Conservation (phyloP, 441 rosid genomes). For the Arabidopsis hybrid region DNA sequence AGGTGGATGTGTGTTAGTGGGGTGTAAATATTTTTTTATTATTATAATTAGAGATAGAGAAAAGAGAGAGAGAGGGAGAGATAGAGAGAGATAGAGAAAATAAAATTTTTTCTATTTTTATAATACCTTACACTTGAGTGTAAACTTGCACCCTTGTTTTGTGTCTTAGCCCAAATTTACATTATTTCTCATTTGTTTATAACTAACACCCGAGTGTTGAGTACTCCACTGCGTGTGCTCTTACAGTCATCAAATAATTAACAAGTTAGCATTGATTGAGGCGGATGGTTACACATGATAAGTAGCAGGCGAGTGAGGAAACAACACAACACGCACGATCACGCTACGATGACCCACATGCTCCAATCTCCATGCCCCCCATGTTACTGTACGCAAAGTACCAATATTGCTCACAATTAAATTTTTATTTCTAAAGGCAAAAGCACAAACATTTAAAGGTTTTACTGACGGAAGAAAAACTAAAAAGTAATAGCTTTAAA, state of each 20-base stretch:
- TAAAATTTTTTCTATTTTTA: too few relatives aligned
- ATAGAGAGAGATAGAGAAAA: too few relatives aligned
- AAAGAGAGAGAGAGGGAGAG: too few relatives aligned
- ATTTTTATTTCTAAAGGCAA: not conserved
- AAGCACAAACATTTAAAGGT: constrained; percentile 18
- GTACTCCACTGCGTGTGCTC: too few relatives aligned
- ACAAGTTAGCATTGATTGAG: constrained; percentile 3
- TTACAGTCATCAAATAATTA: not conserved
- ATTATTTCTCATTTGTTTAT: too few relatives aligned
- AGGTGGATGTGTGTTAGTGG: too few relatives aligned
- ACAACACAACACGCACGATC: constrained; percentile 40
- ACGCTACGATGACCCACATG: constrained; percentile 44
- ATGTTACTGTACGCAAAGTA: constrained; percentile 40
- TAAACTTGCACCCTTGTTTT: too few relatives aligned
- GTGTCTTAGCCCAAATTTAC: too few relatives aligned
- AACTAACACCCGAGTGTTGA: too few relatives aligned
- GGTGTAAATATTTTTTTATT: too few relatives aligned
- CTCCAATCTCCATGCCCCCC: constrained; percentile 26
- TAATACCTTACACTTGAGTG: too few relatives aligned
- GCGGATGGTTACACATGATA: constrained; percentile 16
- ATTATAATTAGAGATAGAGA: too few relatives aligned
- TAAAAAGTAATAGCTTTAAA: constrained; percentile 26
- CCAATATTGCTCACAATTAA: not conserved
- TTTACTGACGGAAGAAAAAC: constrained; percentile 19
- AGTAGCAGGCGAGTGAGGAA: constrained; percentile 30